Evolutionary conservation across 2,329 filamentous ascomycete genomes (phyloP).

Genomic region (Pestalotiopsis sp.): DNA sequence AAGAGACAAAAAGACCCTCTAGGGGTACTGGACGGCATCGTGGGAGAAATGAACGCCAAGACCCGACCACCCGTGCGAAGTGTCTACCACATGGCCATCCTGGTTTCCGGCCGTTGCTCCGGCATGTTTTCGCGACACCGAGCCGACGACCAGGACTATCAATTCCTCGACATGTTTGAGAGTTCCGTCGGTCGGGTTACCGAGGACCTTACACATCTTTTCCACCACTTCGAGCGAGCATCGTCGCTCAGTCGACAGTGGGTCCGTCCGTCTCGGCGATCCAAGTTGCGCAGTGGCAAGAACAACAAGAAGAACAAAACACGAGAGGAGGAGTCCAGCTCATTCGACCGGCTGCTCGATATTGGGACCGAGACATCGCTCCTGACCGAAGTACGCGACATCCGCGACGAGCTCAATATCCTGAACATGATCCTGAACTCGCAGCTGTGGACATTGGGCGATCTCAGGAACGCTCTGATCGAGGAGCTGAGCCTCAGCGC

Average conservation of each 20-base stretch:
- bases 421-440: conserved; percentile 55
- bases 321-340: conserved; percentile 37
- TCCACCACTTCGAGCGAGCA: conserved; percentile 60
- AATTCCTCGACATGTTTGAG: conserved; percentile 71
- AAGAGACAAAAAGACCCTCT: conserved; percentile 60
- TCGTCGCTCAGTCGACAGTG: conserved; percentile 58
- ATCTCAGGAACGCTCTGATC: conserved; percentile 46
- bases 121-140: conserved; percentile 63
- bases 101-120: conserved; percentile 62
- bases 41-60: conserved; percentile 68
- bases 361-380: conserved; percentile 64
- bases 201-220: conserved; percentile 59
- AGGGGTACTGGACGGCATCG: conserved; percentile 64
- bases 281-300: conserved; percentile 15
- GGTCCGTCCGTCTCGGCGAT: conserved; percentile 13
- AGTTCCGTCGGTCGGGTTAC: conserved; percentile 59
- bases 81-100: conserved; percentile 64
- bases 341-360: conserved; percentile 57
- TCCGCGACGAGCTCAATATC: conserved; percentile 69
- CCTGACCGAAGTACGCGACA: conserved; percentile 67
- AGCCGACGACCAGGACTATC: conserved; percentile 60
- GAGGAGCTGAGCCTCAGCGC: conserved; percentile 30
- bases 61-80: conserved; percentile 60
- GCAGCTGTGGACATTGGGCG: conserved; percentile 47
- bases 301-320: conserved; percentile 32